Evolutionary conservation across 202 grass and related monocot species (phyloP), one percentile per base, ranked within the genome.

Genomic region (Elaeis oleifera): DNA sequence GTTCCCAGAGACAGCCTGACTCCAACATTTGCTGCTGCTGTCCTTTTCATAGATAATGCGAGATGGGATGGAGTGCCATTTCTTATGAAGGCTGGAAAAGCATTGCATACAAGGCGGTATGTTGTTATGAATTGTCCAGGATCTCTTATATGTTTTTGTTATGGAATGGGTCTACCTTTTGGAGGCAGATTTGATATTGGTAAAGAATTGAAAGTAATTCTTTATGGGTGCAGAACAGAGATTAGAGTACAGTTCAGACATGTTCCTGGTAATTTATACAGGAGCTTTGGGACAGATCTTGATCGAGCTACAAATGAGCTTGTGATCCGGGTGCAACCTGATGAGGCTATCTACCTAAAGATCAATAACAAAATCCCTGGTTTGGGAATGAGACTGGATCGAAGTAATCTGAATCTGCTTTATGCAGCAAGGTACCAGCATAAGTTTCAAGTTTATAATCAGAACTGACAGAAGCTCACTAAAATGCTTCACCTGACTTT

Each of bases 311-410:
- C 63, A 51, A 65, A 65, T 52, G 63, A 65, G 21, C 63, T 65
- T 52, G 63, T 65, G 16, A 65, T 65, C 21, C 48, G 63, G 49
- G 63, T 65, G 6, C 63, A 65, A 28, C 63, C 63, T 11, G 49
- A 65, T 29, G 63, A 65, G 49, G 49, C 63, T 65, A 53, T 65
- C 25, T 65, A 65, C 23, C 51, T 65, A 14, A 65, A 65, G 16
- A 65, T 65, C 7, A 65, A 65, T 28, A 65, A 65, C 63, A 65
- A 65, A 49, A 27, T 65, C 27, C 63, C 63, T 65, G 63, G 63
- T 24, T 65, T 65, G 49, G 63, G 49, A 49, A 65, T 65, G 63
- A 65, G 16, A 65, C 25, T 65, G 63, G 63, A 65, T 23, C 63
- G 63, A 17, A 65, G 63, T 18, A 53, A 65, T 52, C 49, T 65